A percentile compares a stretch with the other conserved stretches of the same genome.
These are phyloP conservation scores for Pseudovirgaria hyperparasitica DNA, from an alignment of 2,329 filamentous ascomycete species.

Conservation along the genomic window DNA sequence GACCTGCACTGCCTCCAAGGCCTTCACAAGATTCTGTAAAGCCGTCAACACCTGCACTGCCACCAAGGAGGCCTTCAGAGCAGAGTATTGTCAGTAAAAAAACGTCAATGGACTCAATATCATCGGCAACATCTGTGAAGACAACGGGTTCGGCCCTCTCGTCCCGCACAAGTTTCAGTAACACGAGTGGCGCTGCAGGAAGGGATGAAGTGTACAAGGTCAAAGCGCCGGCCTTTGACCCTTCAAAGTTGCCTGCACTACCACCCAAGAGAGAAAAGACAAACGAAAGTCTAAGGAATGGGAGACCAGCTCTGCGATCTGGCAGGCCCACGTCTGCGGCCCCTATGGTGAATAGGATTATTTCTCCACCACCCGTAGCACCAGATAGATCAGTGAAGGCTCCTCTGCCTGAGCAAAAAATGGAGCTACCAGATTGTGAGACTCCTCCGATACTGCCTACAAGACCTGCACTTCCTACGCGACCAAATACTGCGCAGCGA, in stretches of 20 bases:
- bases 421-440: too few species aligned
- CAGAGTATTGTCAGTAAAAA: conserved; percentile 18
- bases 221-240: conserved; percentile 45
- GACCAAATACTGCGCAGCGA: conserved; percentile 9
- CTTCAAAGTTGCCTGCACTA: conserved; percentile 40
- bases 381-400: too few species aligned
- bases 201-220: conserved; percentile 25
- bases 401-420: too few species aligned
- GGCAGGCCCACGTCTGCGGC: conserved; percentile 21
- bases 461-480: conserved; percentile 14
- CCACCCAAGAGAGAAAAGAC: conserved; percentile 34
- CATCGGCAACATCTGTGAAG: conserved; percentile 34
- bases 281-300: conserved; percentile 27
- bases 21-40: too few species aligned
- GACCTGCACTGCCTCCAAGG: conserved; percentile 29
- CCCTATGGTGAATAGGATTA: conserved; percentile 11
- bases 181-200: conserved; percentile 19
- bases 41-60: conserved; percentile 26
- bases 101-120: conserved; percentile 37
- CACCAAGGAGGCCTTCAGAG: conserved; percentile 31
- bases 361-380: too few species aligned
- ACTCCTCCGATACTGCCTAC: conserved; percentile 12
- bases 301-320: conserved; percentile 21
- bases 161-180: conserved; percentile 27
- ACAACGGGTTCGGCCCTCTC: conserved; percentile 39